Evolutionary conservation across 2,329 filamentous ascomycete species (phyloP).

Genomic region (Emydomyces testavorans): DNA sequence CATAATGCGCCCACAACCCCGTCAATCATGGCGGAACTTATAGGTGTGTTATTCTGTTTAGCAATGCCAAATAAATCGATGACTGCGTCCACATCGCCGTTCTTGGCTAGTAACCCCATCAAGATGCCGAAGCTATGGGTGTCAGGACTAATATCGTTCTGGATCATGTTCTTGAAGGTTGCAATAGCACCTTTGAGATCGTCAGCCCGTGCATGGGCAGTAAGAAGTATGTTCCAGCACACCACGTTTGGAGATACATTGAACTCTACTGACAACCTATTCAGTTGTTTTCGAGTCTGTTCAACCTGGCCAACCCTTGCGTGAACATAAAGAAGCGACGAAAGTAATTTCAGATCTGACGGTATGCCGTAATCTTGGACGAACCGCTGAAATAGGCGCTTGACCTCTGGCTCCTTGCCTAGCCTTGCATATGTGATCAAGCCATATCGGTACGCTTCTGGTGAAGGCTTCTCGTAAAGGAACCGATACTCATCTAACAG

Average conservation of each 20-base stretch:
- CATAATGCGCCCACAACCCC: conserved; percentile 58
- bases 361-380: conserved; percentile 30
- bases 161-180: conserved; percentile 51
- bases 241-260: conserved; percentile 45
- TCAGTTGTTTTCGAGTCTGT: conserved; percentile 50
- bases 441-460: conserved; percentile 26
- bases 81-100: conserved; percentile 62
- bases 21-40: conserved; percentile 49
- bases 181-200: conserved; percentile 56
- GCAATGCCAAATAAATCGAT: conserved; percentile 55
- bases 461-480: conserved; percentile 26
- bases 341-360: conserved; percentile 23
- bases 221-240: conserved; percentile 68
- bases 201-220: conserved; percentile 54
- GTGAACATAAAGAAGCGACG: conserved; percentile 59
- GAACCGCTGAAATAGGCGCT: conserved; percentile 36
- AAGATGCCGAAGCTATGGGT: conserved; percentile 57
- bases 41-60: conserved; percentile 40
- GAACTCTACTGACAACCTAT: conserved; percentile 48
- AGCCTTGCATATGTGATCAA: conserved; percentile 36
- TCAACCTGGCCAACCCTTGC: conserved; percentile 55
- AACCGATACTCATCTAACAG: conserved; percentile 33
- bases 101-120: conserved; percentile 57
- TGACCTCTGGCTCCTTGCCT: conserved; percentile 37
- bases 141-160: conserved; percentile 44